phyloP scores from a whole-genome alignment of 345 rosid genomes.

The Citrus unshiu region DNA sequence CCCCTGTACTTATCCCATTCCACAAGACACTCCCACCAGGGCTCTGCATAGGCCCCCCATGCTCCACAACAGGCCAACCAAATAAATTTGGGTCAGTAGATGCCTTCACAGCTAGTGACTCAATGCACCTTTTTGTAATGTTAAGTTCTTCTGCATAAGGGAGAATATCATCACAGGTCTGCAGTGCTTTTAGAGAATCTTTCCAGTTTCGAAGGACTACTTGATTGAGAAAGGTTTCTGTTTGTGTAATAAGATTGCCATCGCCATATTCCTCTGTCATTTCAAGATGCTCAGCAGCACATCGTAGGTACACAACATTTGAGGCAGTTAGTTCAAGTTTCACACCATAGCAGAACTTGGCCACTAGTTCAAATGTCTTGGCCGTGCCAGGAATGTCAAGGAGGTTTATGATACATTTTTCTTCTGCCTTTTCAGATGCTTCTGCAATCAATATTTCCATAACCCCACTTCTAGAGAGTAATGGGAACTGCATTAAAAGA shows the following conservation, averaged over 20 bases:
- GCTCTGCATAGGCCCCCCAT: conserved; percentile 92
- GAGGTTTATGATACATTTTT: conserved; percentile 54
- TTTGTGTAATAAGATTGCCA: conserved; percentile 69
- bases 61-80: conserved; percentile 94
- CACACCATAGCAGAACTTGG: conserved; percentile 98
- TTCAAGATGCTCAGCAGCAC: conserved; percentile 84
- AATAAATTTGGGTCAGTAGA: conserved; percentile 82
- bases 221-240: conserved; percentile 87
- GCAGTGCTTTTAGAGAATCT: conserved; percentile 79
- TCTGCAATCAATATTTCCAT: conserved; percentile 87
- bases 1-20: conserved; percentile 98
- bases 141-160: conserved; percentile 65
- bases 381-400: conserved; percentile 80
- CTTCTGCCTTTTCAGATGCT: conserved; percentile 68
- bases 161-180: conserved; percentile 71
- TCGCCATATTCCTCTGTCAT: conserved; percentile 97
- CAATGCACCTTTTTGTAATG: conserved; percentile 73
- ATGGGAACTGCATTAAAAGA: conserved; percentile 68
- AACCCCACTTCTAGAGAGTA: conserved; percentile 91
- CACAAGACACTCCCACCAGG: conserved; percentile 95
- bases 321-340: conserved; percentile 91
- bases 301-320: conserved; percentile 74
- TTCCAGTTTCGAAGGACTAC: conserved; percentile 86
- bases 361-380: conserved; percentile 91
- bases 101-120: conserved; percentile 71